phyloP scores from a whole-genome alignment of 225 moss, liverwort and hornwort species.

The Climacium dendroides region DNA sequence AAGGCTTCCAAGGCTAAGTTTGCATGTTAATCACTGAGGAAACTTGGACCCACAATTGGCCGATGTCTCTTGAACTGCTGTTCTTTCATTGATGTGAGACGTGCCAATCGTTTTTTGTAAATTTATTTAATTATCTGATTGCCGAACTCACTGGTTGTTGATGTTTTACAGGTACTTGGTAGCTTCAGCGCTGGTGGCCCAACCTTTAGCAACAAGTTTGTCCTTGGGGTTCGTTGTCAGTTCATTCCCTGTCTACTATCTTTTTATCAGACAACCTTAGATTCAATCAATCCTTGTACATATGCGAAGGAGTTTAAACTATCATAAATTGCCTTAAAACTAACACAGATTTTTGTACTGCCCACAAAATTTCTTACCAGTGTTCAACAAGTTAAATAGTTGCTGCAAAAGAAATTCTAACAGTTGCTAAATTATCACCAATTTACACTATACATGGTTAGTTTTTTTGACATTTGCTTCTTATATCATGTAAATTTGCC shows the following conservation, averaged over 20 bases:
- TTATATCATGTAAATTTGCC: no score
- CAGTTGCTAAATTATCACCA: background rate
- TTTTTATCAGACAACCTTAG: conserved; percentile 4
- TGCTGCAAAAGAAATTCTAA: background rate
- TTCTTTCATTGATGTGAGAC: background rate
- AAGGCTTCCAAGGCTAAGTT: background rate
- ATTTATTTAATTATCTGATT: background rate
- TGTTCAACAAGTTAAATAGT: background rate
- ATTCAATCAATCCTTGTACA: background rate
- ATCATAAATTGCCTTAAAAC: background rate
- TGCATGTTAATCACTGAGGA: background rate
- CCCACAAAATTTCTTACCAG: background rate
- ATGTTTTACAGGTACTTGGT: conserved; percentile 49
- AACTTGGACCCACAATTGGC: background rate
- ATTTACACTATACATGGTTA: no score
- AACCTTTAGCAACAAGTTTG: conserved; percentile 40
- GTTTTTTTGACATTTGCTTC: no score
- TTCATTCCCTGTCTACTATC: conserved; percentile 54
- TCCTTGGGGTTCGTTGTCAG: conserved; percentile 36
- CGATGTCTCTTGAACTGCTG: background rate
- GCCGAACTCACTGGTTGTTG: background rate
- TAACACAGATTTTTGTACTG: background rate
- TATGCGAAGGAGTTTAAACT: background rate
- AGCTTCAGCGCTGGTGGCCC: conserved; percentile 20
- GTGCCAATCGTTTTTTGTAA: background rate